Percentiles rank a stretch among this genome's conserved stretches.
Conservation (phyloP, 495 filamentous ascomycete species). For the Podospora pseudoanserina region DNA sequence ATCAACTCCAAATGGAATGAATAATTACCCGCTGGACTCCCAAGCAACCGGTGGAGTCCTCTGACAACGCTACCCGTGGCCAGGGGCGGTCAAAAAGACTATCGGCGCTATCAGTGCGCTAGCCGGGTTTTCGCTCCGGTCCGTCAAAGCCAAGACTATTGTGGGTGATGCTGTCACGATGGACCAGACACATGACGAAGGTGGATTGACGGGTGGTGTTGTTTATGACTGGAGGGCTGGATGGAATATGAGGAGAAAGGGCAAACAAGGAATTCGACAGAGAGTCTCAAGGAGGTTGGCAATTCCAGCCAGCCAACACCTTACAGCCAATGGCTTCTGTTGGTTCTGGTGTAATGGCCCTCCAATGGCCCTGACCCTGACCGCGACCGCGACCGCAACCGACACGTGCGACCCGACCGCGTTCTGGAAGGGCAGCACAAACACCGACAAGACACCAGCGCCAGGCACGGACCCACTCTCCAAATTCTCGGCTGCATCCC, state of each 20-base stretch:
- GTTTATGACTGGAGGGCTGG: no score
- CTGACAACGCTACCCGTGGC: not conserved
- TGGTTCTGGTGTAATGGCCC: no score
- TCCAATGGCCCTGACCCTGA: no score
- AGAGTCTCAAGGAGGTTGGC: not conserved
- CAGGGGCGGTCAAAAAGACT: constrained; percentile 3
- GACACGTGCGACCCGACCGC: not conserved
- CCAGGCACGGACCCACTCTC: not conserved
- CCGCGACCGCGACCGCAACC: not conserved
- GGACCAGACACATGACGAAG: not conserved
- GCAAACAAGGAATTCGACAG: not conserved
- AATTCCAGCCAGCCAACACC: not conserved
- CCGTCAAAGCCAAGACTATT: constrained; percentile 7
- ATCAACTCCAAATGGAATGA: not conserved
- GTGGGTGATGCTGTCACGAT: not conserved
- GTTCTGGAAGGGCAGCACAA: not conserved
- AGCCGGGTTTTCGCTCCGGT: constrained; percentile 10
- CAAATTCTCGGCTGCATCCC: not conserved
- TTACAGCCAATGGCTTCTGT: not conserved
- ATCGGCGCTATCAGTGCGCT: constrained; percentile 6
- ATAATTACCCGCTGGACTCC: not conserved
- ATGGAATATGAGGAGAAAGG: no score
- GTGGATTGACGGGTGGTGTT: not conserved
- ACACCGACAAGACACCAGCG: not conserved
- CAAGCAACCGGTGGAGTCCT: constrained; percentile 5